Evolutionary conservation across 495 filamentous ascomycete species (phyloP), one percentile per base, ranked within the genome.

Genomic region (Terfezia boudieri): DNA sequence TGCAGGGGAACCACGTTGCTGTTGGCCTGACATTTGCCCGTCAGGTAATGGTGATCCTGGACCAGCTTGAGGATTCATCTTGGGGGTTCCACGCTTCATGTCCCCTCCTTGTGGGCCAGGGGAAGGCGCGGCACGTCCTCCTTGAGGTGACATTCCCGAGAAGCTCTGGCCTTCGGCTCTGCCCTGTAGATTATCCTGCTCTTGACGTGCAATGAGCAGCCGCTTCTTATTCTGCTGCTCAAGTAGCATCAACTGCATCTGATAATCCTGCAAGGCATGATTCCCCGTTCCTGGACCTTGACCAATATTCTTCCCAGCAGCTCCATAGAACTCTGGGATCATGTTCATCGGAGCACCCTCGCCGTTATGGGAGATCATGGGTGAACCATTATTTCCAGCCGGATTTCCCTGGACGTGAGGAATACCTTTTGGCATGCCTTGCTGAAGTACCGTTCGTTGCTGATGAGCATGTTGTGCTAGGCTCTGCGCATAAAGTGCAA

Each of bases 181-280:
- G 55, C 79, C 79, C 51, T 64, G 64, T 67, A 83, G 79, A 58
- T 70, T 83, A 60, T 95, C 87, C 69, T 95, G 89, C 67, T 96
- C 90, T 68, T 93, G 85, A 48, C 90, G 81, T 56, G 90, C 90
- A 88, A 94, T 92, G 75, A 95, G 81, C 62, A 98, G 71, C 22
- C 90, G 75, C 64, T 89, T 90, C 75, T 96, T 98, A 62, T 96
- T 98, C 67, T 98, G 90, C 70, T 98, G 90, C 68, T 98, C 90
- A 43, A 98, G 79, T 54, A 98, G 68, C 90, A 96, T 95, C 64
- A 98, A 72, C 64, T 98, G 90, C 90, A 95, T 94, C 70, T 98
- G 90, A 68, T 98, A 96, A 67, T 96, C 92, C 66, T 95, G 89
- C 54, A 98, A 73, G 38, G 92, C 92, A 67, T 94, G 88, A 62